A percentile compares a stretch with the other conserved stretches of the same genome.
Conservation (phyloP, 768 basidiomycete species). For the Rhizopogon sp. region DNA sequence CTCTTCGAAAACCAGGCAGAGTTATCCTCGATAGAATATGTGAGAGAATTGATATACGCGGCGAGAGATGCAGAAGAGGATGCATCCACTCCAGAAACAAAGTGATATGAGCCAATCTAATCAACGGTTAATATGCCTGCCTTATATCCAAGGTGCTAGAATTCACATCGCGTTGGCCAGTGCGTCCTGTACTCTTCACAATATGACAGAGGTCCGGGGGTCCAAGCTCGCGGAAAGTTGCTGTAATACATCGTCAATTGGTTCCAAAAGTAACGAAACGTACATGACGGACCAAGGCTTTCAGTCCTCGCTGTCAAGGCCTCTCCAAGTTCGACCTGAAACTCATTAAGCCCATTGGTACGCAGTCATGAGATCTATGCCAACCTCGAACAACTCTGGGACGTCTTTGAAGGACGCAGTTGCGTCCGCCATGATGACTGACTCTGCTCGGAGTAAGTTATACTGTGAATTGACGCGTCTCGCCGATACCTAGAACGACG, state of each 20-base stretch:
- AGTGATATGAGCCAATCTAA: conserved; percentile 95
- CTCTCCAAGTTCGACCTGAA: conserved; percentile 85
- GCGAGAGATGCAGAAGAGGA: conserved; percentile 97
- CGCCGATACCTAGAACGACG: not conserved
- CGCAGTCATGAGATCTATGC: conserved; percentile 10
- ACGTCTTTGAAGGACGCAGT: conserved; percentile 80
- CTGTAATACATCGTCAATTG: conserved; percentile 36
- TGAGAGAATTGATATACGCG: conserved; percentile 98
- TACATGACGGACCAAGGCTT: conserved; percentile 64
- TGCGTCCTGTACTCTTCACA: conserved; percentile 82
- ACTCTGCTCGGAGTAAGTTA: conserved; percentile 1
- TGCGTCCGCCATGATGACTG: conserved; percentile 45
- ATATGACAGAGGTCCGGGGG: conserved; percentile 97
- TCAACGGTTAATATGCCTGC: not conserved
- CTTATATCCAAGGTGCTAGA: not conserved
- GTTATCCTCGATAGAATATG: conserved; percentile 88
- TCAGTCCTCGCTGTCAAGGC: conserved; percentile 87
- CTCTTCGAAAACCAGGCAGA: conserved; percentile 90
- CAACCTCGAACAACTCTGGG: conserved; percentile 94
- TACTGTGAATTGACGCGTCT: not conserved
- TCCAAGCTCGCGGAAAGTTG: conserved; percentile 93
- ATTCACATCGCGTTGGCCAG: conserved; percentile 84
- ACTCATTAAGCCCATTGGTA: conserved; percentile 3
- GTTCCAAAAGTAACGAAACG: not conserved
- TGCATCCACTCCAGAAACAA: conserved; percentile 97